Percentiles rank a stretch among this genome's conserved stretches.
These are phyloP conservation scores for Gossypioides kirkii DNA, from an alignment of 345 rosid genomes.

Conservation along the genomic window DNA sequence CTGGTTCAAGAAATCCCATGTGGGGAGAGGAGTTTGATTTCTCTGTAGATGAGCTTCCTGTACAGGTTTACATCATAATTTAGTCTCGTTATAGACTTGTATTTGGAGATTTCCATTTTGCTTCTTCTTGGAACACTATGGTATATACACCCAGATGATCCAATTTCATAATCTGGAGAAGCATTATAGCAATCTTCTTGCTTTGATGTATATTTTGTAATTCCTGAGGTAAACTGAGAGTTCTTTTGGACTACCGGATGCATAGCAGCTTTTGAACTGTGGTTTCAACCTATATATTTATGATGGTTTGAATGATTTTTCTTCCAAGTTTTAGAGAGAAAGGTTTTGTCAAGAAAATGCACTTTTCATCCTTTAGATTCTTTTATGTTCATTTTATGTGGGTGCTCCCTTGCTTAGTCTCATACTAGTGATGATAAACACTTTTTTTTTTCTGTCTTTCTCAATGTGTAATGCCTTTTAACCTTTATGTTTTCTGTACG, in stretches of 20 bases:
- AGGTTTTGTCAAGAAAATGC: neutral
- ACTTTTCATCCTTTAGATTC: too few relatives aligned
- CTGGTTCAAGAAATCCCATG: conserved; percentile 97
- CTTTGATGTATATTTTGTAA: neutral
- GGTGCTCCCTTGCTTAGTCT: too few relatives aligned
- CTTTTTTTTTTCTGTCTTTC: neutral
- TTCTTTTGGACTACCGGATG: neutral
- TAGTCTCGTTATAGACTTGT: neutral
- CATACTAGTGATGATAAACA: too few relatives aligned
- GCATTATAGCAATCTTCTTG: neutral
- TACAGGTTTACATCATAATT: conserved; percentile 45
- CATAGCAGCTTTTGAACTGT: neutral
- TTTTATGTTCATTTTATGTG: too few relatives aligned
- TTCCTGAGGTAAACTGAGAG: neutral
- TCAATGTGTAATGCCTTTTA: neutral
- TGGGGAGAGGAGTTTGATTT: conserved; percentile 99
- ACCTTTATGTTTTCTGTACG: neutral
- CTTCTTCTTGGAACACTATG: neutral
- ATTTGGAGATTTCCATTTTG: neutral
- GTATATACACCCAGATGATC: neutral
- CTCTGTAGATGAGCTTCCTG: conserved; percentile 87
- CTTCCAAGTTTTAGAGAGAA: neutral
- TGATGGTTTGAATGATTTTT: neutral
- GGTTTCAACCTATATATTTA: neutral
- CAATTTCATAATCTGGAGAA: neutral